Evolutionary conservation across 805 yeast genomes (phyloP), one percentile per base, ranked within the genome.

Genomic region (Ogataea methanolica): DNA sequence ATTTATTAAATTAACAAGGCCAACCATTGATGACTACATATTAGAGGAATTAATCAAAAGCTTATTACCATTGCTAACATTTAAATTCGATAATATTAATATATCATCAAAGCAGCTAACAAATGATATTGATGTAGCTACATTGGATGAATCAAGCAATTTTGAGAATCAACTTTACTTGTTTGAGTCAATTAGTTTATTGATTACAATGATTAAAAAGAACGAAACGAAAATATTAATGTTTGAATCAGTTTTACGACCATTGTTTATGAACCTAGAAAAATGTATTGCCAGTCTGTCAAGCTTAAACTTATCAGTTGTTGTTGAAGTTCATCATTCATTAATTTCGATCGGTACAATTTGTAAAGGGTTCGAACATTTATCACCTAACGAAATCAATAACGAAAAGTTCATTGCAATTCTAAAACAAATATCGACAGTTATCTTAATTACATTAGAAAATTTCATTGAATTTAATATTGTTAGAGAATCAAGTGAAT

Each of bases 291-390:
- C 67, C 29, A 60, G 51, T 33, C 57, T 62, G 3, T 62, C 67
- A 5, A 60, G 55, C 17, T 58, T 70, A 26, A 72, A 72, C 26
- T 69, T 74, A 35, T 71, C 73, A 38, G 59, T 76, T 33, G 74
- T 84, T 2, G 66, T 88, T 40, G 94, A 88, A 61, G 84, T 89
- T 3, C 96, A 94, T 64, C 97, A 92, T 62, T 76, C 83, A 33
- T 68, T 94, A 42, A 80, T 88, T 81, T 91, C 97, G 0, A 79
- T 92, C 40, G 97, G 97, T 40, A 88, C 97, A 0, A 76, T 91
- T 59, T 85, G 90, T 4, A 80, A 94, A 62, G 98, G 98, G 5
- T 81, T 86, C 58, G 94, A 85, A 51, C 41, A 51, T 19, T 42
- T 59, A n/a, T 42, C 50, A 33, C 47, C 49, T 36, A 53, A 52